Percentiles rank a stretch among this genome's conserved stretches.
Conservation (phyloP, 257 asterid species). For the Solanum clarkiae region DNA sequence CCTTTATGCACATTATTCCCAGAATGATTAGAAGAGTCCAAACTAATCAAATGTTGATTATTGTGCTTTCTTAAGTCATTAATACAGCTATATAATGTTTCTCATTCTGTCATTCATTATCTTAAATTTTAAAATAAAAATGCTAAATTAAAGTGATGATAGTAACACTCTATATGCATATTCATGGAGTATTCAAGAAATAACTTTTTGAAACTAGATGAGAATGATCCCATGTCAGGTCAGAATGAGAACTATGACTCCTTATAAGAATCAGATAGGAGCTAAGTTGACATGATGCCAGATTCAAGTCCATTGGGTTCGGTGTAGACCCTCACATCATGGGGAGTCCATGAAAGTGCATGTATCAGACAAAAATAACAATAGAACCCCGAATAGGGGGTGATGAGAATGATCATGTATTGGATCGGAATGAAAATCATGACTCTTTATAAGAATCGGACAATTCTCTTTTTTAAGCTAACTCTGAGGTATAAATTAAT, state of each 20-base stretch:
- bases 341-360: background rate
- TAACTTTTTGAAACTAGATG: background rate
- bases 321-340: no score
- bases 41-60: background rate
- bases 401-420: background rate
- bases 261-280: no score
- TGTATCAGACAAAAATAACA: background rate
- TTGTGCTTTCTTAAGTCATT: background rate
- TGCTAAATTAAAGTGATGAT: background rate
- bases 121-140: background rate
- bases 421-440: no score
- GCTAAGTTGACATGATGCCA: background rate
- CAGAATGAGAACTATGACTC: background rate
- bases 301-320: background rate
- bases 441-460: no score
- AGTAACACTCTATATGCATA: background rate
- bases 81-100: background rate
- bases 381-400: background rate
- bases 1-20: background rate
- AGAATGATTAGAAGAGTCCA: conserved; percentile 2
- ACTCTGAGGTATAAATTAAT: no score
- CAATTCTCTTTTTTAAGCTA: no score
- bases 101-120: background rate
- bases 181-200: no score
- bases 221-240: background rate